Conservation (phyloP, 257 asterid genomes). For the Solanum sejunctum region DNA sequence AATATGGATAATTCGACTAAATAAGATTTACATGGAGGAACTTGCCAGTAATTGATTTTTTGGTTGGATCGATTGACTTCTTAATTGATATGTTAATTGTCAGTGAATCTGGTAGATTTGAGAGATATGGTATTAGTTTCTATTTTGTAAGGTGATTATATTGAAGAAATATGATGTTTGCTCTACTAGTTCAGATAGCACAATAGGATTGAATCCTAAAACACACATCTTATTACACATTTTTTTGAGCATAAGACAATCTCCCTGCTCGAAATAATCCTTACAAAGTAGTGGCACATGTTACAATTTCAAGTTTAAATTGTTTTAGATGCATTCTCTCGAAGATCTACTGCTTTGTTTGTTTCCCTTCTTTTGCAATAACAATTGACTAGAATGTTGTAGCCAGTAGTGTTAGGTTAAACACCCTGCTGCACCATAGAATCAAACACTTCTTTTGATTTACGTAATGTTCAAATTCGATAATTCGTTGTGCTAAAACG, state of each 20-base stretch:
- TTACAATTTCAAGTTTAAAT: background rate
- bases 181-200: background rate
- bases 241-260: background rate
- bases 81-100: background rate
- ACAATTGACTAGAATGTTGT: background rate
- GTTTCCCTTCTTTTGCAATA: background rate
- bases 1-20: background rate
- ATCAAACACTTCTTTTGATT: background rate
- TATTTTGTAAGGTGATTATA: no score
- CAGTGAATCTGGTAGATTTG: background rate
- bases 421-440: background rate
- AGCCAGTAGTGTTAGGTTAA: background rate
- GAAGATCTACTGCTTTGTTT: background rate
- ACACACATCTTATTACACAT: conserved; percentile 1
- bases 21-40: background rate
- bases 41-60: background rate
- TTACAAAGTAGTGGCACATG: background rate
- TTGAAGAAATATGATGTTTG: no score
- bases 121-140: background rate
- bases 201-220: background rate
- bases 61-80: background rate
- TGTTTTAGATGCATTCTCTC: background rate
- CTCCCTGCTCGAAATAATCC: background rate
- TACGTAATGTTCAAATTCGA: background rate
- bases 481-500: no score